Percentiles rank a stretch among this genome's conserved stretches.
phyloP scores from a whole-genome alignment of 768 basidiomycete genomes.

The Auriscalpium vulgare region DNA sequence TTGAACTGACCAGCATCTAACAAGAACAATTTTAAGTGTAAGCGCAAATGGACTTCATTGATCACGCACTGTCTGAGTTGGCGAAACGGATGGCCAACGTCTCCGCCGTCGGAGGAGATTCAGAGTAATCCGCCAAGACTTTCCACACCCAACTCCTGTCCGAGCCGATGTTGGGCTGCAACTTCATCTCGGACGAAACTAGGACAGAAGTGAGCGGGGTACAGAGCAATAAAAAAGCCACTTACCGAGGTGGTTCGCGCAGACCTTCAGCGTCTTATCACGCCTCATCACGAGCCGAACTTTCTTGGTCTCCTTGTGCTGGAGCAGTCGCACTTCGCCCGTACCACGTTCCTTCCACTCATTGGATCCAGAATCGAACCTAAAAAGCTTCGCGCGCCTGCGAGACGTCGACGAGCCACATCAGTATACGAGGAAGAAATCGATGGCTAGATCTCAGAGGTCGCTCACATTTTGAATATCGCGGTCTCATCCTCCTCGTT shows the following conservation, averaged over 20 bases:
- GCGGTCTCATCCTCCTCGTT: constrained; percentile 90
- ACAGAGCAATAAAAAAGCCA: constrained; percentile 4
- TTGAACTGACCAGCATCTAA: constrained; percentile 86
- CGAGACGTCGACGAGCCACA: constrained; percentile 5
- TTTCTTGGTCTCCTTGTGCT: constrained; percentile 86
- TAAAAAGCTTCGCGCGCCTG: constrained; percentile 98
- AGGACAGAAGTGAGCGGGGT: not conserved
- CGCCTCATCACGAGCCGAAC: constrained; percentile 97
- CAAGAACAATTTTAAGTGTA: not conserved
- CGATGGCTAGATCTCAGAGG: constrained; percentile 10
- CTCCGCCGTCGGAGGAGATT: constrained; percentile 82
- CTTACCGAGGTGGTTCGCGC: constrained; percentile 93
- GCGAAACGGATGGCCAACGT: constrained; percentile 98
- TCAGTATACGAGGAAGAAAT: constrained; percentile 11
- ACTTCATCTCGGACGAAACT: constrained; percentile 88
- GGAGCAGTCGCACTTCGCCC: constrained; percentile 87
- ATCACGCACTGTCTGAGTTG: constrained; percentile 81
- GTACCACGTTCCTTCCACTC: constrained; percentile 99
- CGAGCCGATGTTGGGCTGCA: constrained; percentile 96
- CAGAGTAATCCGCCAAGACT: constrained; percentile 91
- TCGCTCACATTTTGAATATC: constrained; percentile 89
- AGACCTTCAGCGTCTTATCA: constrained; percentile 99
- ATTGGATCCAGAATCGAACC: constrained; percentile 66
- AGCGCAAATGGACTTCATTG: not conserved
- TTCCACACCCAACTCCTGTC: constrained; percentile 99